A percentile compares a stretch with the other conserved stretches of the same genome.
Evolutionary conservation across 164 flowering plant genomes (phyloP).

Genomic region (Aristolochia californica): DNA sequence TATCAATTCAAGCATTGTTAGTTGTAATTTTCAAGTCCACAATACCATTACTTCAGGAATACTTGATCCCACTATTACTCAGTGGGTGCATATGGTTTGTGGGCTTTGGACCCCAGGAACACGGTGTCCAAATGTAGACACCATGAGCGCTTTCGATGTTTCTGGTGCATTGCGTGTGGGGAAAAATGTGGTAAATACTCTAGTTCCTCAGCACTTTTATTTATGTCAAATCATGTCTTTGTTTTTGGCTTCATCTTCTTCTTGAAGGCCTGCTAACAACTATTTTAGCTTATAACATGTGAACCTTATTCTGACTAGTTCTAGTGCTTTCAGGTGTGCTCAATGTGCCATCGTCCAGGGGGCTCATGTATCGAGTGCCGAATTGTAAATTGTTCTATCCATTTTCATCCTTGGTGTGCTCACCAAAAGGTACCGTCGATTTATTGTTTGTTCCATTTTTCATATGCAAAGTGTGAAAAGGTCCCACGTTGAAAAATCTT

Average conservation of each 20-base stretch:
- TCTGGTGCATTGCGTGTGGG: constrained; percentile 35
- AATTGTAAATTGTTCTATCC: constrained; percentile 30
- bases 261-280: too few relatives aligned
- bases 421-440: constrained; percentile 41
- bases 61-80: constrained; percentile 38
- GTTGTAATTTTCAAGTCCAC: constrained; percentile 13
- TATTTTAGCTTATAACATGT: too few relatives aligned
- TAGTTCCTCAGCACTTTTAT: background rate
- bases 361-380: constrained; percentile 50
- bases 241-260: too few relatives aligned
- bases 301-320: background rate
- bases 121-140: constrained; percentile 59
- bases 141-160: constrained; percentile 67
- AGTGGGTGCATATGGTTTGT: constrained; percentile 75
- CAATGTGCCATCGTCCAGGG: constrained; percentile 45
- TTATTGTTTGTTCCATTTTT: too few relatives aligned
- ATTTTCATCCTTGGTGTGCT: constrained; percentile 72
- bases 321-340: constrained; percentile 35
- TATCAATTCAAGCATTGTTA: constrained; percentile 3
- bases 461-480: too few relatives aligned
- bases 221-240: too few relatives aligned
- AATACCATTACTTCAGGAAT: constrained; percentile 40
- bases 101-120: constrained; percentile 70
- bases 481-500: too few relatives aligned
- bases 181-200: constrained; percentile 24